Percentiles rank a stretch among this genome's conserved stretches.
phyloP scores from a whole-genome alignment of 768 basidiomycete species.

The Exidia glandulosa region DNA sequence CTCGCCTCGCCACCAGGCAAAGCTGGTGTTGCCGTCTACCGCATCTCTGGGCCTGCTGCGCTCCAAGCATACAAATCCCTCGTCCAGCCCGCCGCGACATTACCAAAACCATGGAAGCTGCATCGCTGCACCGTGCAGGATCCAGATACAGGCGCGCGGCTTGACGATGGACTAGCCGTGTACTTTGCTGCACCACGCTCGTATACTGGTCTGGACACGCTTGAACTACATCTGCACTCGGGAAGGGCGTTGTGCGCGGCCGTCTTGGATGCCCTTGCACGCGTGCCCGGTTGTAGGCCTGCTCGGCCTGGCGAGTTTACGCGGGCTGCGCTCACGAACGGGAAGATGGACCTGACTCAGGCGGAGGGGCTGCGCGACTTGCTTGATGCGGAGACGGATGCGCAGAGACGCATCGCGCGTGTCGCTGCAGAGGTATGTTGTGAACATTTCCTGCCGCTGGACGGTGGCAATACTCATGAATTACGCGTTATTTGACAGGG shows the following conservation, averaged over 20 bases:
- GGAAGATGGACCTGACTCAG: constrained; percentile 77
- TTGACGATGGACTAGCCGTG: constrained; percentile 75
- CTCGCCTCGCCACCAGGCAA: constrained; percentile 81
- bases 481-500: constrained; percentile 38
- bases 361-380: constrained; percentile 83
- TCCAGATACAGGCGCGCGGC: constrained; percentile 43
- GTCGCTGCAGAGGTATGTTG: constrained; percentile 56
- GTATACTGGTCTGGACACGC: constrained; percentile 71
- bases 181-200: constrained; percentile 75
- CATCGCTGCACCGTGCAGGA: constrained; percentile 59
- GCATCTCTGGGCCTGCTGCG: constrained; percentile 72
- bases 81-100: neutral
- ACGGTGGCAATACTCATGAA: neutral
- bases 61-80: constrained; percentile 30
- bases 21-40: constrained; percentile 71
- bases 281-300: constrained; percentile 53
- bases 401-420: constrained; percentile 64
- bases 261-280: constrained; percentile 43
- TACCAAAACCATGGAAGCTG: constrained; percentile 54
- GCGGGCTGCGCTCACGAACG: constrained; percentile 67
- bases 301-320: constrained; percentile 89
- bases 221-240: constrained; percentile 84
- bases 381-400: constrained; percentile 81
- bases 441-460: too few relatives aligned
- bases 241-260: constrained; percentile 70